Conservation (phyloP, 2,329 filamentous ascomycete genomes). For the Penicillium sclerotigenum region DNA sequence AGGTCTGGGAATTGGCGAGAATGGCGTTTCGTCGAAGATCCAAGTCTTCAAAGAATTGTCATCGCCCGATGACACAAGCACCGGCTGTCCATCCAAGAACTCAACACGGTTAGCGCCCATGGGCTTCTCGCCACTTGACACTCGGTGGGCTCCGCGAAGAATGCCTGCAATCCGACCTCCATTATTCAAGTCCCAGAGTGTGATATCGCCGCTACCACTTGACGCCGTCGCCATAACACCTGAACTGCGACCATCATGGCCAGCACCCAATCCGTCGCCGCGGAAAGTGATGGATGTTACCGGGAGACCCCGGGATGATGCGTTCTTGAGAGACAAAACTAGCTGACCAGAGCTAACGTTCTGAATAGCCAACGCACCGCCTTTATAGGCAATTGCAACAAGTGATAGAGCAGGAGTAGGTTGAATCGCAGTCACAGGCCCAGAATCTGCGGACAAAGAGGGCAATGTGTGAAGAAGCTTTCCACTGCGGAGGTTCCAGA, state of each 20-base stretch:
- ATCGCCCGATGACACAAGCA: constrained; percentile 82
- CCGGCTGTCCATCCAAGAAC: constrained; percentile 83
- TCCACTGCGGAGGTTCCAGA: constrained; percentile 93
- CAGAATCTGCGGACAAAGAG: constrained; percentile 68
- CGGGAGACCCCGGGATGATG: constrained; percentile 57
- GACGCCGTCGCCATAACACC: constrained; percentile 95
- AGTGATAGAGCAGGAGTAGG: constrained; percentile 80
- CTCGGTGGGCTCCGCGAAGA: constrained; percentile 79
- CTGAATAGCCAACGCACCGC: constrained; percentile 73
- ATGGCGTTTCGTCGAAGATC: constrained; percentile 92
- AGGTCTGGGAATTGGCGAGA: constrained; percentile 79
- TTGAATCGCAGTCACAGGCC: constrained; percentile 81
- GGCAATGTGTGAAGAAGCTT: constrained; percentile 89
- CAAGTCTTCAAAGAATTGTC: constrained; percentile 95
- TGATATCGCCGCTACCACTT: constrained; percentile 76
- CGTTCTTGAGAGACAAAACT: constrained; percentile 66
- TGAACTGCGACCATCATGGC: constrained; percentile 76
- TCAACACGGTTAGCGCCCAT: constrained; percentile 79
- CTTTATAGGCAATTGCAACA: constrained; percentile 81
- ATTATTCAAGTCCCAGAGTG: constrained; percentile 91
- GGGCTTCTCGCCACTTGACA: constrained; percentile 56
- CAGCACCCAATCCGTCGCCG: constrained; percentile 82
- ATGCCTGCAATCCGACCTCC: constrained; percentile 84
- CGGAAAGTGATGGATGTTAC: constrained; percentile 86
- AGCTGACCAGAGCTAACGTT: constrained; percentile 76